phyloP scores from a whole-genome alignment of 345 rosid species.

The Microcos paniculata region DNA sequence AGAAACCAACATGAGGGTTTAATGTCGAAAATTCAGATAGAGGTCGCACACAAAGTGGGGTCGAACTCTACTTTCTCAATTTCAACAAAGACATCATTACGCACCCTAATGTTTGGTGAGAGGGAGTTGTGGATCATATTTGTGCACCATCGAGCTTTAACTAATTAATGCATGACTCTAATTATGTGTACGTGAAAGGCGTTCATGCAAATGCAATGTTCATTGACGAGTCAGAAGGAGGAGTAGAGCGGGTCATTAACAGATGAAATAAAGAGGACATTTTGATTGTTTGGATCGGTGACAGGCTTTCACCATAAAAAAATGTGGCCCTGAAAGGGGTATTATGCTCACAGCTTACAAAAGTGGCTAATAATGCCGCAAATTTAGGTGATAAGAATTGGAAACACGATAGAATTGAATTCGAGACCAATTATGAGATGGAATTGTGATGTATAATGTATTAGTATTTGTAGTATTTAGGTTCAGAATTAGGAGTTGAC shows the following conservation, averaged over 20 bases:
- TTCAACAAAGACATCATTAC: neutral
- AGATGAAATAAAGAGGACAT: neutral
- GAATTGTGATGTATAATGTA: neutral
- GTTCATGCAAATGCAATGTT: neutral
- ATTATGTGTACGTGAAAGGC: neutral
- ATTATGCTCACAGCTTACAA: neutral
- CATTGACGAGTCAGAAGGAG: neutral
- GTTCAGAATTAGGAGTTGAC: neutral
- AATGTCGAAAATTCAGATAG: slow-evolving; percentile 2
- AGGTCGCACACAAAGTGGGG: neutral
- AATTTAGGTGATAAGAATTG: slow-evolving; percentile 1
- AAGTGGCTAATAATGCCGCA: neutral
- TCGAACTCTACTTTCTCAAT: neutral
- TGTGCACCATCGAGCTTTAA: neutral
- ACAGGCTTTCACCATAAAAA: neutral
- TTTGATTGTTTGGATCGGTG: neutral
- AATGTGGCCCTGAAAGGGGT: neutral
- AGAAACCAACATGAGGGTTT: neutral
- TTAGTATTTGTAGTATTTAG: neutral
- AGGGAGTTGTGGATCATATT: neutral
- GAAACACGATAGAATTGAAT: neutral
- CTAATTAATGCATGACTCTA: neutral
- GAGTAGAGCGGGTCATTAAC: neutral
- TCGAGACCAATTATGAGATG: neutral
- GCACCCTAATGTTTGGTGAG: slow-evolving; percentile 10